A percentile compares a stretch with the other conserved stretches of the same genome.
phyloP scores from a whole-genome alignment of 495 filamentous ascomycete genomes.

The Astrothelium macrocarpum region DNA sequence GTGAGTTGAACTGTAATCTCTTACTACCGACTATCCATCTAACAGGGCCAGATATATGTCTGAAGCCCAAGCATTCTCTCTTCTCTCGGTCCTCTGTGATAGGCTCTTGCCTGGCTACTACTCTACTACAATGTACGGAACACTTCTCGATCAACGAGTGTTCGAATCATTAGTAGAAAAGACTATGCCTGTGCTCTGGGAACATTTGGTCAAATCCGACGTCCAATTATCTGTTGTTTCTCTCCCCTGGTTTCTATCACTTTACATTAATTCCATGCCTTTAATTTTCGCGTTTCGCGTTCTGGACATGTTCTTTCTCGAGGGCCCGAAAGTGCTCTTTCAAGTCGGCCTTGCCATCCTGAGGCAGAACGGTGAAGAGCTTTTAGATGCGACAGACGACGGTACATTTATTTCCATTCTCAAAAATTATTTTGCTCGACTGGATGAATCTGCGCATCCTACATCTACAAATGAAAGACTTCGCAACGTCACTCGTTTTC shows the following conservation, averaged over 20 bases:
- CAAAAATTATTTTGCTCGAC: conserved; percentile 83
- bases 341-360: conserved; percentile 93
- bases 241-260: conserved; percentile 91
- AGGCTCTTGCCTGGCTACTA: conserved; percentile 93
- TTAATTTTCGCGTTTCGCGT: conserved; percentile 94
- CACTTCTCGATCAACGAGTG: conserved; percentile 88
- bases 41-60: conserved; percentile 69
- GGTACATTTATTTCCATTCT: conserved; percentile 93
- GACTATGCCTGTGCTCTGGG: conserved; percentile 98
- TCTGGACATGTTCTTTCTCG: conserved; percentile 93
- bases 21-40: background rate
- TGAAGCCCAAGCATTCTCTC: conserved; percentile 88
- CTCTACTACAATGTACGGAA: conserved; percentile 97
- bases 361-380: conserved; percentile 93
- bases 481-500: conserved; percentile 85
- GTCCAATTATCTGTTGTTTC: conserved; percentile 98
- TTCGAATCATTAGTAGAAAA: conserved; percentile 96
- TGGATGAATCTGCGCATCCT: conserved; percentile 94
- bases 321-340: conserved; percentile 94
- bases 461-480: conserved; percentile 89
- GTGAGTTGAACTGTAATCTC: conserved; percentile 33
- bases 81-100: conserved; percentile 86
- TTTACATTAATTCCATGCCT: conserved; percentile 99
- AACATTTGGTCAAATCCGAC: conserved; percentile 87
- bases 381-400: conserved; percentile 91